Evolutionary conservation across 2,329 filamentous ascomycete genomes (phyloP).

Genomic region (Venturiaceae sp.): DNA sequence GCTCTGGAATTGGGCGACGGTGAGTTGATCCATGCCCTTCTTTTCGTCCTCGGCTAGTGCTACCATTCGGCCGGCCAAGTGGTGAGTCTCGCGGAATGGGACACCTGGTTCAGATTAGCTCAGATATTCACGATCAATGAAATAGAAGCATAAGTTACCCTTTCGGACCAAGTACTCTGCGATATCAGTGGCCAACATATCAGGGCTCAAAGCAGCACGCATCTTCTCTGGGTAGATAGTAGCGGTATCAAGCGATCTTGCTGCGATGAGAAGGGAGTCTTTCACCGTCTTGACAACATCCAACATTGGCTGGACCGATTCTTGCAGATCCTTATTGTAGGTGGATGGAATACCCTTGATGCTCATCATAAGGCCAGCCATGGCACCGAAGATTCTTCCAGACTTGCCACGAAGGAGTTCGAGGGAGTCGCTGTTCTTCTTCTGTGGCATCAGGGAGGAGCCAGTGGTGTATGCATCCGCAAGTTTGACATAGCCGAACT

Average conservation of each 20-base stretch:
- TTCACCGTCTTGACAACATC: constrained; percentile 73
- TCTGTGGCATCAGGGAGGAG: constrained; percentile 70
- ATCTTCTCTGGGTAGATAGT: constrained; percentile 64
- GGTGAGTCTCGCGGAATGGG: constrained; percentile 72
- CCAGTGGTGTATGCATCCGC: constrained; percentile 76
- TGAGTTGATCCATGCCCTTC: constrained; percentile 61
- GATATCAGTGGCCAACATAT: constrained; percentile 71
- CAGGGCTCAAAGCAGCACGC: constrained; percentile 65
- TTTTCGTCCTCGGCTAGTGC: constrained; percentile 59
- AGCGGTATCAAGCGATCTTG: constrained; percentile 68
- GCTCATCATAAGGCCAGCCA: constrained; percentile 71
- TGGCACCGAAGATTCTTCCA: constrained; percentile 68
- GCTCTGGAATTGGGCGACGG: constrained; percentile 53
- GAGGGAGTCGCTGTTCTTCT: constrained; percentile 72
- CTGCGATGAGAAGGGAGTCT: constrained; percentile 75
- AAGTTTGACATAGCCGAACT: constrained; percentile 67
- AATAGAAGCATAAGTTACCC: constrained; percentile 17
- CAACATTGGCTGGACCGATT: constrained; percentile 76
- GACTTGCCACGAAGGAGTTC: constrained; percentile 69
- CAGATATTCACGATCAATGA: no score
- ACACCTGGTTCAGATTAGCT: no score
- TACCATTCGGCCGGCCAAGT: constrained; percentile 65
- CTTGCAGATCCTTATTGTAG: constrained; percentile 91
- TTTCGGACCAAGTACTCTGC: constrained; percentile 55
- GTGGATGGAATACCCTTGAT: constrained; percentile 68